Evolutionary conservation across 2,329 filamentous ascomycete genomes (phyloP).

Genomic region (Xylariales sp.): DNA sequence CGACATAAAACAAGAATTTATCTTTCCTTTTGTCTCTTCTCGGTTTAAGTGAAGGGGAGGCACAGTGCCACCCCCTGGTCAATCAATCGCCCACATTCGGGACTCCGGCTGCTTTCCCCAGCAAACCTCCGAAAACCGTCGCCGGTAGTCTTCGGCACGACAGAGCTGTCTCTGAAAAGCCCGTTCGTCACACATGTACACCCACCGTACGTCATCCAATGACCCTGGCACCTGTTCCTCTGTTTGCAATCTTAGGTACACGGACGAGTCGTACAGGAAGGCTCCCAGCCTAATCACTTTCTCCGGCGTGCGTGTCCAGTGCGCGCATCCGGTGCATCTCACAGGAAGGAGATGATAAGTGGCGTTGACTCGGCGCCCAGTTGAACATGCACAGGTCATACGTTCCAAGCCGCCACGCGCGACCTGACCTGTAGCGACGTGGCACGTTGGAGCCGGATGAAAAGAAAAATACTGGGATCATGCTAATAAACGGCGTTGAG

Average conservation of each 20-base stretch:
- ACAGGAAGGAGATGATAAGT: neutral
- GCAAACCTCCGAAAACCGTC: conserved; percentile 22
- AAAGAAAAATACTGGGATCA: neutral
- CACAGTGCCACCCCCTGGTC: neutral
- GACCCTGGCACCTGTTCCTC: neutral
- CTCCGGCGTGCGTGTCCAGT: too few relatives aligned
- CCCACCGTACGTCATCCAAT: neutral
- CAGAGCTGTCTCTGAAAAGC: neutral
- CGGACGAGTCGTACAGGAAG: neutral
- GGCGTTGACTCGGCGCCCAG: neutral
- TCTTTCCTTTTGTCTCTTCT: neutral
- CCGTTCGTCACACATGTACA: neutral
- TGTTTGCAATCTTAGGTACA: neutral
- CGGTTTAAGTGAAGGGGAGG: conserved; percentile 6
- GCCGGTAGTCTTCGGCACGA: conserved; percentile 4
- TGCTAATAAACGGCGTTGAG: neutral
- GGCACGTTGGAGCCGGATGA: neutral
- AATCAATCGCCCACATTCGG: conserved; percentile 10
- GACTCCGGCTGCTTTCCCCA: conserved; percentile 27
- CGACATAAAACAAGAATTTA: neutral
- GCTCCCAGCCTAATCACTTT: neutral
- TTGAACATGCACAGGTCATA: neutral
- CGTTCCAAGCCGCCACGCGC: neutral
- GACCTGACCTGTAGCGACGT: conserved; percentile 10
- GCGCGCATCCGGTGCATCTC: neutral